These are phyloP conservation scores for Stagonosporopsis tanaceti DNA, from an alignment of 2,329 filamentous ascomycete species.

Conservation along the genomic window DNA sequence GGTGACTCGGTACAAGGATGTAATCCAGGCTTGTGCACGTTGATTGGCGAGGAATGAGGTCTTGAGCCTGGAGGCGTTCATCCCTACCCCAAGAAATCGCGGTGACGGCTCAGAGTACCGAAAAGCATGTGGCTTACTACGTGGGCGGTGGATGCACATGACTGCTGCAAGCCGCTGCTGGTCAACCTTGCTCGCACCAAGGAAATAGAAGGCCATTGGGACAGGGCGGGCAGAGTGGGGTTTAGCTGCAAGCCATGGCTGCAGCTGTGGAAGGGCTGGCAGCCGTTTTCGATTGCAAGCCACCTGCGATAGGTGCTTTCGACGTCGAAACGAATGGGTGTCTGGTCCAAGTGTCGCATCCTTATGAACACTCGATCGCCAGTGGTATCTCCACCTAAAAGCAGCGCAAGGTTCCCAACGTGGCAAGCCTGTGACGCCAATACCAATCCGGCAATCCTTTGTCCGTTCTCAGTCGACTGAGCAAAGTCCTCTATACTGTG, in stretches of 20 bases:
- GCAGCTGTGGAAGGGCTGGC: conserved; percentile 33
- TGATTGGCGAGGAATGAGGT: conserved; percentile 42
- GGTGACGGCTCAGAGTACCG: conserved; percentile 34
- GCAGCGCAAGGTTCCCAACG: conserved; percentile 42
- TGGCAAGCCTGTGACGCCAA: conserved; percentile 44
- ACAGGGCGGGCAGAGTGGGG: conserved; percentile 34
- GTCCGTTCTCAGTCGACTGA: conserved; percentile 50
- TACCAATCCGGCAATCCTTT: conserved; percentile 52
- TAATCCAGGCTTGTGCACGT: conserved; percentile 25
- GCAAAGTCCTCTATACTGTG: conserved; percentile 44
- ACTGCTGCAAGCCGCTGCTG: conserved; percentile 34
- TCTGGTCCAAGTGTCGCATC: conserved; percentile 17
- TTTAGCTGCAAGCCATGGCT: conserved; percentile 35
- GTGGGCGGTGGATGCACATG: conserved; percentile 34
- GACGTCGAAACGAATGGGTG: conserved; percentile 32
- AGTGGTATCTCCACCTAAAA: conserved; percentile 41
- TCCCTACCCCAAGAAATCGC: conserved; percentile 28
- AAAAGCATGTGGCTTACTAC: conserved; percentile 29
- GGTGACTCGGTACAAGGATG: conserved; percentile 24
- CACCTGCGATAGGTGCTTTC: conserved; percentile 36
- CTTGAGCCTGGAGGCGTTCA: conserved; percentile 30
- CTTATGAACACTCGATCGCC: conserved; percentile 30
- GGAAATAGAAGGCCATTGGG: conserved; percentile 24
- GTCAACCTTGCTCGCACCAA: conserved; percentile 30
- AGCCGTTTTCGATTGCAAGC: conserved; percentile 44